phyloP scores from a whole-genome alignment of 805 yeast genomes.

The Lipomyces anomalus region DNA sequence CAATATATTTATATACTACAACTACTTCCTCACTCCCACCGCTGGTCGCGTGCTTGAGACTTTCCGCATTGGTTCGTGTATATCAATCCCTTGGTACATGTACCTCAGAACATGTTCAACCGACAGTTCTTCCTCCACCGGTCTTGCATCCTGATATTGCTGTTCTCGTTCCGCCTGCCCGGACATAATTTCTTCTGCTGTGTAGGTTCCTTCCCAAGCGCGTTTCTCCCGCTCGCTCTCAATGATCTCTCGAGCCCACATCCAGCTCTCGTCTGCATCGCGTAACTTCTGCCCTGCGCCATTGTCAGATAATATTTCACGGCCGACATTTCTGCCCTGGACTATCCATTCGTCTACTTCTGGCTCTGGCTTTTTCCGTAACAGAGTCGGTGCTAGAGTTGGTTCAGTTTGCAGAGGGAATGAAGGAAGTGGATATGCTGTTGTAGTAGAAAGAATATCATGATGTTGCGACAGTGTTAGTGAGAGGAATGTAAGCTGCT shows the following conservation, averaged over 20 bases:
- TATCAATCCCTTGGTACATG: conserved; percentile 20
- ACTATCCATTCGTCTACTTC: conserved; percentile 85
- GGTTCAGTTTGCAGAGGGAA: conserved; percentile 85
- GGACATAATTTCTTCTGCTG: conserved; percentile 42
- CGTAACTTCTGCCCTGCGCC: not conserved
- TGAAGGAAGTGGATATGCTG: conserved; percentile 73
- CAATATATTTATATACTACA: not conserved
- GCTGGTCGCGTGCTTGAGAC: not conserved
- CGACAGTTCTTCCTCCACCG: conserved; percentile 6
- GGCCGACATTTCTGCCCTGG: conserved; percentile 31
- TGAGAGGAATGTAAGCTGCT: conserved; percentile 78
- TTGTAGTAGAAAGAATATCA: conserved; percentile 56
- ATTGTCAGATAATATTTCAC: too few relatives aligned
- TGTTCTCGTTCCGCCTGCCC: conserved; percentile 21
- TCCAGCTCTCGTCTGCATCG: conserved; percentile 57
- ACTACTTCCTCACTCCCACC: not conserved
- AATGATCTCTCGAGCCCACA: conserved; percentile 57
- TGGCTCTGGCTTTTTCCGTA: conserved; percentile 83
- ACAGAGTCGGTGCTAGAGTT: conserved; percentile 71
- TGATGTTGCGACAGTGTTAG: conserved; percentile 57
- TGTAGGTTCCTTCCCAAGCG: conserved; percentile 57
- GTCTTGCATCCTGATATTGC: conserved; percentile 18
- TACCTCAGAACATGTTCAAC: conserved; percentile 20
- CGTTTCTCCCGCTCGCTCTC: conserved; percentile 50
- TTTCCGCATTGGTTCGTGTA: conserved; percentile 20